Base-by-base conservation (phyloP, 164 flowering plant species). In the Amborella trichopoda region DNA sequence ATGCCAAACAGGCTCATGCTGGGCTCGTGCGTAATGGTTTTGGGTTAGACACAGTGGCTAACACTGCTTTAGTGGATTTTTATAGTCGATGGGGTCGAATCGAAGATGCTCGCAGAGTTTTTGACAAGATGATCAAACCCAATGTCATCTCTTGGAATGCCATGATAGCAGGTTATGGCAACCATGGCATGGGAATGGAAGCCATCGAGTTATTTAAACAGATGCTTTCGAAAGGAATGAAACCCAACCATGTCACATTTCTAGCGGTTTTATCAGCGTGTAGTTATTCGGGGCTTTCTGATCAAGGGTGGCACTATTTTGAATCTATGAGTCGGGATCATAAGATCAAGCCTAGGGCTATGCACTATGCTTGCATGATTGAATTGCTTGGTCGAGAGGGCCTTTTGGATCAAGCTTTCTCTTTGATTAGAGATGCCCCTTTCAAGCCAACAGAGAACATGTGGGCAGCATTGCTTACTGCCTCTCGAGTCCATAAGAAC, bases 401-500 rank as follows among this genome's bases (percentile, higher is more conserved):
- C 28, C 74, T 33, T 42, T 55, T 81, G 41, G 82, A 80, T 60
- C 83, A 80, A 65, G 94, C 97, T 32, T 55, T 73, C 53, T 76
- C 68, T 17, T 58, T 85, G 64, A 80, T 82, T 55, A 67, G 60
- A 58, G 72, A 67, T 34, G 79, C 80, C 38, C 91, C 94, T 1
- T 74, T 77, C 49, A 55, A 55, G 46, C 80, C 91, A 12, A 81
- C 81, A 0, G 58, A 60, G 32, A 84, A 81, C 41, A 84, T 84
- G 91, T 88, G 96, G 94, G 88, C 86, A 40, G 89, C 96, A 24
- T 64, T 81, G 59, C 65, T 88, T 39, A 81, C 78, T 39, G 91
- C 94, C 40, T 80, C 83, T 56, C 64, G 94, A 58, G 58, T 73
- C 42, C 78, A 81, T 54, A 74, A 68, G 56, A 75, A 88, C 47